These are phyloP conservation scores for Leccinellum albellum DNA, from an alignment of 768 basidiomycete genomes.

Conservation along the genomic window DNA sequence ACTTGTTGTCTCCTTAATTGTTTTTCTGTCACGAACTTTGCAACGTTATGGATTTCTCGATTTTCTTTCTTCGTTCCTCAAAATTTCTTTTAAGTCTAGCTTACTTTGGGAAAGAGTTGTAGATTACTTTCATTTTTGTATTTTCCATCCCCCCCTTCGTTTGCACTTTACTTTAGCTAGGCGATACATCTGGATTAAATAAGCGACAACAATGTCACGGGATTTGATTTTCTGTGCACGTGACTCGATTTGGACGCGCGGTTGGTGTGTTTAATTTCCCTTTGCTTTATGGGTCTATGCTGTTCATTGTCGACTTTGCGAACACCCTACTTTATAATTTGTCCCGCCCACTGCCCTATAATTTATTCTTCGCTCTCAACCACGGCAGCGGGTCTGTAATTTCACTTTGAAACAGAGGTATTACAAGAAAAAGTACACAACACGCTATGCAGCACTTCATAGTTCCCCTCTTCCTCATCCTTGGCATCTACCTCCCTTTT, in stretches of 20 bases:
- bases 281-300: too few relatives aligned
- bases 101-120: slow-evolving; percentile 16
- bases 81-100: not conserved
- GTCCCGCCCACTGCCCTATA: not conserved
- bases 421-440: not conserved
- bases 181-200: not conserved
- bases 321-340: not conserved
- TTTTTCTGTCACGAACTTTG: slow-evolving; percentile 5
- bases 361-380: slow-evolving; percentile 2
- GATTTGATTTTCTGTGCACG: slow-evolving; percentile 27
- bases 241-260: slow-evolving; percentile 10
- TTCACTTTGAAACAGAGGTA: not conserved
- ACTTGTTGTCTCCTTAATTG: not conserved
- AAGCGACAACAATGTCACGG: slow-evolving; percentile 1
- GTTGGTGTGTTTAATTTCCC: too few relatives aligned
- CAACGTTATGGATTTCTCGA: slow-evolving; percentile 2
- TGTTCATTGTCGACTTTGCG: not conserved
- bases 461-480: not conserved
- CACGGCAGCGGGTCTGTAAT: slow-evolving; percentile 29
- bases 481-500: slow-evolving; percentile 6
- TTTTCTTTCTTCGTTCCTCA: not conserved
- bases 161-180: slow-evolving; percentile 5
- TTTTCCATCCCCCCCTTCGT: not conserved
- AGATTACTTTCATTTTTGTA: slow-evolving; percentile 12
- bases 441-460: slow-evolving; percentile 8